These are phyloP conservation scores for Cadophora malorum DNA, from an alignment of 2,329 filamentous ascomycete genomes.

Conservation along the genomic window DNA sequence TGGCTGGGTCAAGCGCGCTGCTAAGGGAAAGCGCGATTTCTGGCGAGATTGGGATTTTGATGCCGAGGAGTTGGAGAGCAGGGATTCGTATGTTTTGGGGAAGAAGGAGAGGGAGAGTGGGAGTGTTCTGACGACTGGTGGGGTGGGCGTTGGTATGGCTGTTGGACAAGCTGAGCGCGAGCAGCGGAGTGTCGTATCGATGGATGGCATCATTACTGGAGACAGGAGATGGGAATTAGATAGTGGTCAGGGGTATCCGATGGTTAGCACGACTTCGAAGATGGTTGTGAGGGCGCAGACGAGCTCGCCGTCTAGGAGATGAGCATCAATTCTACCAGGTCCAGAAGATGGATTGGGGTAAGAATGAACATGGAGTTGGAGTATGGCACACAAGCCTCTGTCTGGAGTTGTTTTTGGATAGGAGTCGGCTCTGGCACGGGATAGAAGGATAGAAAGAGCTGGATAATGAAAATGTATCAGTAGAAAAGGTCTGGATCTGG, in stretches of 20 bases:
- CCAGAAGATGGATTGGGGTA: not conserved
- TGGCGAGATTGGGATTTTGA: slow-evolving; percentile 38
- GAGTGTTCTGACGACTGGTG: slow-evolving; percentile 23
- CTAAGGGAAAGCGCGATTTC: slow-evolving; percentile 49
- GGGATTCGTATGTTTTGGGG: slow-evolving; percentile 25
- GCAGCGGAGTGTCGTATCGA: slow-evolving; percentile 1
- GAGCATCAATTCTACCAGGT: not conserved
- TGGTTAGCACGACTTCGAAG: not conserved
- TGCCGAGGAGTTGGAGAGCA: slow-evolving; percentile 27
- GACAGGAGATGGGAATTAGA: slow-evolving; percentile 27
- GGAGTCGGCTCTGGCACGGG: not conserved
- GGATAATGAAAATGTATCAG: slow-evolving; percentile 6
- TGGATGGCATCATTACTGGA: slow-evolving; percentile 20
- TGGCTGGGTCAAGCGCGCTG: slow-evolving; percentile 71
- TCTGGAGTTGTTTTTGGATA: not conserved
- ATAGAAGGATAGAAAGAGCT: slow-evolving; percentile 1
- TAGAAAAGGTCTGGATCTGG: slow-evolving; percentile 7
- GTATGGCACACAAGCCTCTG: not conserved
- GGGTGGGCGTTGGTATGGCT: not conserved
- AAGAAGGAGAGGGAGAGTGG: slow-evolving; percentile 26
- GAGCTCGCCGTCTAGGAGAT: slow-evolving; percentile 11
- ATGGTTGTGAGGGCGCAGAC: not conserved
- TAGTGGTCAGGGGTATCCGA: slow-evolving; percentile 9
- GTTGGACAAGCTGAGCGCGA: not conserved
- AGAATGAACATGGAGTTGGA: not conserved